phyloP scores from a whole-genome alignment of 164 flowering plant genomes.

The Umbilicus rupestris region DNA sequence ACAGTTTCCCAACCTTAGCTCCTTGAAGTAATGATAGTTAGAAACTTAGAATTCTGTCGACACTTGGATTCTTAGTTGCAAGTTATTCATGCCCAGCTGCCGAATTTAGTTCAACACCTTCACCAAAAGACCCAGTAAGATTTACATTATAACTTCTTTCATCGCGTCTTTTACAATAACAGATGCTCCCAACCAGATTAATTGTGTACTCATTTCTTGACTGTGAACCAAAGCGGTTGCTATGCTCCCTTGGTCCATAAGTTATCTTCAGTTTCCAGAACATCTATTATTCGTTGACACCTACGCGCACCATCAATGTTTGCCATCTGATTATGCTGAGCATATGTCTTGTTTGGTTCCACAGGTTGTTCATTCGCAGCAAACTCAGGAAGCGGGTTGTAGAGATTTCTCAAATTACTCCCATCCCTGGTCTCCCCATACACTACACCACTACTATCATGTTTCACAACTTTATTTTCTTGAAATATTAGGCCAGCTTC shows the following conservation, averaged over 20 bases:
- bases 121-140: no score
- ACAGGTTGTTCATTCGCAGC: neutral
- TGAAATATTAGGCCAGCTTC: neutral
- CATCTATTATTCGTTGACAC: slow-evolving; percentile 5
- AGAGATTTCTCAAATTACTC: neutral
- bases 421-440: neutral
- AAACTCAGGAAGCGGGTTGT: neutral
- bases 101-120: no score
- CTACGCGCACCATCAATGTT: neutral
- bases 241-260: neutral
- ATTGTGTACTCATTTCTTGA: neutral
- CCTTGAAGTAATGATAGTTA: no score
- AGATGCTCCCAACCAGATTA: neutral
- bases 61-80: no score
- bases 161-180: no score
- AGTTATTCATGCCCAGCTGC: no score
- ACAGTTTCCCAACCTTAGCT: no score
- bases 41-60: no score
- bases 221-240: neutral
- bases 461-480: neutral
- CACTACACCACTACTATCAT: neutral
- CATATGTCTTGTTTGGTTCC: neutral
- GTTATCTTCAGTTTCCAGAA: neutral
- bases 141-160: no score
- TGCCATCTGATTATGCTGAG: neutral